Conservation (phyloP, 2,329 filamentous ascomycete genomes). For the Sporothrix humicola region DNA sequence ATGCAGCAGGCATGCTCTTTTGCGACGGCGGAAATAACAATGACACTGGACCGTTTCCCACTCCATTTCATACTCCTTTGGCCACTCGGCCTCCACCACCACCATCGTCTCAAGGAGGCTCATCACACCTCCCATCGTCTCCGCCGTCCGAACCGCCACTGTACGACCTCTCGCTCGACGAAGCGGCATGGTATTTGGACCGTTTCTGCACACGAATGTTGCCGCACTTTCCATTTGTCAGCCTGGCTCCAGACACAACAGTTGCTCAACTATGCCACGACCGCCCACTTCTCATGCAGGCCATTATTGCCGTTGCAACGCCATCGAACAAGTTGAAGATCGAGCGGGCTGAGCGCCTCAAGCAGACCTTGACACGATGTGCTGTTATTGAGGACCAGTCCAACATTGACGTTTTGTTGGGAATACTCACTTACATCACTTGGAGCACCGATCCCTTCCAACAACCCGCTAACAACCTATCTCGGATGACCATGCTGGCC, state of each 20-base stretch:
- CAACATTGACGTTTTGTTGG: slow-evolving; percentile 47
- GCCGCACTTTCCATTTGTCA: slow-evolving; percentile 46
- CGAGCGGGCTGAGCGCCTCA: slow-evolving; percentile 43
- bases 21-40: neutral
- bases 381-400: slow-evolving; percentile 42
- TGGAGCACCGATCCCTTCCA: slow-evolving; percentile 47
- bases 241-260: slow-evolving; percentile 42
- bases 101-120: neutral
- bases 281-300: slow-evolving; percentile 46
- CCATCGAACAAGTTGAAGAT: slow-evolving; percentile 43
- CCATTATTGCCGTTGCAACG: slow-evolving; percentile 46
- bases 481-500: slow-evolving; percentile 47
- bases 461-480: slow-evolving; percentile 42
- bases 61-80: slow-evolving; percentile 13
- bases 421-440: slow-evolving; percentile 46
- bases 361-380: slow-evolving; percentile 43
- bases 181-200: slow-evolving; percentile 39
- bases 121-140: neutral
- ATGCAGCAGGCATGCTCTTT: slow-evolving; percentile 15
- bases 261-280: slow-evolving; percentile 44
- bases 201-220: slow-evolving; percentile 47
- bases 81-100: neutral
- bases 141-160: slow-evolving; percentile 16
- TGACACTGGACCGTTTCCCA: neutral
- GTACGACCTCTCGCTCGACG: slow-evolving; percentile 22